These are phyloP conservation scores for Cupressus sempervirens DNA, from an alignment of 75 land plant genomes.

Conservation along the genomic window DNA sequence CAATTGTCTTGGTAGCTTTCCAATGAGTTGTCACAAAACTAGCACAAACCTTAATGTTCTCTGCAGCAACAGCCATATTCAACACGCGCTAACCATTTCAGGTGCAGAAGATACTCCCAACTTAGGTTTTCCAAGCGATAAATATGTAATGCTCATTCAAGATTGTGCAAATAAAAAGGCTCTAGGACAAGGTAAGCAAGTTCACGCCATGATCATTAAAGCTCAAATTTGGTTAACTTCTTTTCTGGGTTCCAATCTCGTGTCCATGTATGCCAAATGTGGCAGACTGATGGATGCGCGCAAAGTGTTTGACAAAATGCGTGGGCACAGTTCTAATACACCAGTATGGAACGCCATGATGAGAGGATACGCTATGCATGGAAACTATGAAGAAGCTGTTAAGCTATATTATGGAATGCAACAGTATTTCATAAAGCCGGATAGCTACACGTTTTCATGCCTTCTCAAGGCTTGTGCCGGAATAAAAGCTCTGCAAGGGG, in stretches of 20 bases:
- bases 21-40: no score
- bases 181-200: not conserved
- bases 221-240: not conserved
- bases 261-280: constrained; percentile 26
- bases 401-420: constrained; percentile 9
- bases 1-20: no score
- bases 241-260: not conserved
- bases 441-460: constrained; percentile 6
- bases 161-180: not conserved
- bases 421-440: constrained; percentile 6
- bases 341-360: constrained; percentile 19
- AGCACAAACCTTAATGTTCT: no score
- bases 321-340: not conserved
- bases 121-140: not conserved
- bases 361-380: constrained; percentile 11
- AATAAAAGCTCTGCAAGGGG: not conserved
- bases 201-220: constrained; percentile 2
- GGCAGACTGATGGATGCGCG: constrained; percentile 11
- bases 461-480: constrained; percentile 13
- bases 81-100: not conserved
- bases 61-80: not conserved
- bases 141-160: not conserved
- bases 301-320: constrained; percentile 12
- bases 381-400: constrained; percentile 8
- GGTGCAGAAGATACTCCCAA: not conserved